Evolutionary conservation across 352 stramenopile species (phyloP).

Genomic region (Elongisporangium anandrum): DNA sequence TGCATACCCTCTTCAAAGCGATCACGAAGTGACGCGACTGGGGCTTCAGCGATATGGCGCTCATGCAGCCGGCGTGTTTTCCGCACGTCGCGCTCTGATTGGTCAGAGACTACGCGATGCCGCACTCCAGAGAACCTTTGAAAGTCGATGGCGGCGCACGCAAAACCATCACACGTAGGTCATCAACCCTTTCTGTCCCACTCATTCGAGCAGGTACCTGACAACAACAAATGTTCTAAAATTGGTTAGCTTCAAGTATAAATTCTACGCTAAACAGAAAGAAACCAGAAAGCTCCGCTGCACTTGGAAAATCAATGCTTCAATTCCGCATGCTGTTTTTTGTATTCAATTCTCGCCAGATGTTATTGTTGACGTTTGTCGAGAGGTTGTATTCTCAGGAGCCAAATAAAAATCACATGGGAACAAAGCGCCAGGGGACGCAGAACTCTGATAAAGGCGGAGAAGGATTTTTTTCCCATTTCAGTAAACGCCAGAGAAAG

Average conservation of each 20-base stretch:
- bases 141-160: neutral
- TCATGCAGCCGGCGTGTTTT: neutral
- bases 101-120: neutral
- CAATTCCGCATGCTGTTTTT: neutral
- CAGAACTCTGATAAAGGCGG: neutral
- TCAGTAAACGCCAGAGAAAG: constrained; percentile 1
- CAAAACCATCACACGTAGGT: neutral
- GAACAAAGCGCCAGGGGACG: neutral
- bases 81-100: neutral
- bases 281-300: neutral
- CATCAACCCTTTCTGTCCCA: neutral
- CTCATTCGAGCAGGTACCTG: neutral
- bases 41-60: neutral
- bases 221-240: neutral
- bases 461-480: neutral
- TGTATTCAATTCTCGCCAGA: neutral
- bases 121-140: neutral
- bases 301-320: neutral
- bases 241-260: neutral
- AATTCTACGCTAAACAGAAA: neutral
- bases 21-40: neutral
- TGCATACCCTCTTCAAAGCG: constrained; percentile 3
- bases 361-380: constrained; percentile 8
- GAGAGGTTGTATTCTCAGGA: neutral
- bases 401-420: neutral